Evolutionary conservation across 768 basidiomycete species (phyloP).

Genomic region (Suillus plorans): DNA sequence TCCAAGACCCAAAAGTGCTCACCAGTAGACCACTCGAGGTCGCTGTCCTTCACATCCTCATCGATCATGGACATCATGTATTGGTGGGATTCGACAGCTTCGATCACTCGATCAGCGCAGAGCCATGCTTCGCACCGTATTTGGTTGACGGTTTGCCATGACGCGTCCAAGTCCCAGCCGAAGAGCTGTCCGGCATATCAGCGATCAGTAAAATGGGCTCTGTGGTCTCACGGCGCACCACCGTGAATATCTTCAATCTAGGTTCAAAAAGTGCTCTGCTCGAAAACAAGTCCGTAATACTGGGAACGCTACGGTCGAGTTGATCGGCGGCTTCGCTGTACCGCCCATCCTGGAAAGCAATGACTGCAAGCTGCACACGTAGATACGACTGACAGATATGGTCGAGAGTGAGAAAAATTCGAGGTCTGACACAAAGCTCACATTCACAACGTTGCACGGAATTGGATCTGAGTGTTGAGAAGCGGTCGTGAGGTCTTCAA

Average conservation of each 20-base stretch:
- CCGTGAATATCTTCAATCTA: neutral
- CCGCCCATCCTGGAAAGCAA: neutral
- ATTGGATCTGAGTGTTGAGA: neutral
- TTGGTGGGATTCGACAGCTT: neutral
- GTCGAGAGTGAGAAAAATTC: neutral
- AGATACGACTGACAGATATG: neutral
- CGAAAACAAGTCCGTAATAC: neutral
- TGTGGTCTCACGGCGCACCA: neutral
- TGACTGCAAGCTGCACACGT: neutral
- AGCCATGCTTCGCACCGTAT: neutral
- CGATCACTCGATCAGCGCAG: neutral
- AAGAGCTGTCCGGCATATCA: neutral
- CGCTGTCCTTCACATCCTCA: neutral
- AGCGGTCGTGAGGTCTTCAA: neutral
- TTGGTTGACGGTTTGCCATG: neutral
- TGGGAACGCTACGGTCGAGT: neutral
- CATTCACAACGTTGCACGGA: neutral
- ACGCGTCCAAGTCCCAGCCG: neutral
- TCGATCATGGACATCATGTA: neutral
- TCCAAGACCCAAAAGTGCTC: neutral
- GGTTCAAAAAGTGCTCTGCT: neutral
- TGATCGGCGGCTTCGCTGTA: neutral
- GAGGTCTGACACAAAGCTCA: neutral
- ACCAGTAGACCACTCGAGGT: neutral
- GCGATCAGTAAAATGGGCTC: neutral